Conservation (phyloP, 1,284 basidiomycete genomes). For the Quambalaria eucalypti region DNA sequence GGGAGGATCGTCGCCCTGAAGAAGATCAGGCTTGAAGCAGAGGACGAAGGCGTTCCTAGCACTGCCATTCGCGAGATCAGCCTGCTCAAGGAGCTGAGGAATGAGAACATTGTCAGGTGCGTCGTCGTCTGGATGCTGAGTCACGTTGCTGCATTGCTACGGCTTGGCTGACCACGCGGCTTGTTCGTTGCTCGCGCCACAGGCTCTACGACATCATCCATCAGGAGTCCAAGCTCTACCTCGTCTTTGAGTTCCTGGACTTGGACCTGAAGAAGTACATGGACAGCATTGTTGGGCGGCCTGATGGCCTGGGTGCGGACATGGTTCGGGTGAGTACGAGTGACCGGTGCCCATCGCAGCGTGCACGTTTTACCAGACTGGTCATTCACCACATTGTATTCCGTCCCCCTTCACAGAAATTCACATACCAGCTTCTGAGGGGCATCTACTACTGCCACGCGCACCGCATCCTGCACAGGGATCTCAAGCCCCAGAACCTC, state of each 20-base stretch:
- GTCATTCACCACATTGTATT: no score
- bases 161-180: no score
- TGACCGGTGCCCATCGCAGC: no score
- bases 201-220: constrained; percentile 94
- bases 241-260: constrained; percentile 92
- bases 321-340: constrained; percentile 75
- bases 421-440: constrained; percentile 73
- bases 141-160: no score
- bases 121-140: no score
- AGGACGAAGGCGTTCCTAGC: constrained; percentile 93
- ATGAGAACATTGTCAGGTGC: constrained; percentile 77
- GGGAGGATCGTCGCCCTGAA: constrained; percentile 54
- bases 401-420: constrained; percentile 59
- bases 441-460: constrained; percentile 92
- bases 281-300: constrained; percentile 55
- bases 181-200: constrained; percentile 1
- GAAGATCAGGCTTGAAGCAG: constrained; percentile 95
- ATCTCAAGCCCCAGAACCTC: constrained; percentile 95
- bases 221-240: constrained; percentile 88
- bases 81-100: constrained; percentile 87
- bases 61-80: constrained; percentile 97
- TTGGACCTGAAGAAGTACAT: constrained; percentile 94
- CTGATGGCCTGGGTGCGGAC: constrained; percentile 59
- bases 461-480: constrained; percentile 89
- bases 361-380: no score